A percentile compares a stretch with the other conserved stretches of the same genome.
Evolutionary conservation across 2,329 filamentous ascomycete species (phyloP).

Genomic region (Arachnopeziza araneosa): DNA sequence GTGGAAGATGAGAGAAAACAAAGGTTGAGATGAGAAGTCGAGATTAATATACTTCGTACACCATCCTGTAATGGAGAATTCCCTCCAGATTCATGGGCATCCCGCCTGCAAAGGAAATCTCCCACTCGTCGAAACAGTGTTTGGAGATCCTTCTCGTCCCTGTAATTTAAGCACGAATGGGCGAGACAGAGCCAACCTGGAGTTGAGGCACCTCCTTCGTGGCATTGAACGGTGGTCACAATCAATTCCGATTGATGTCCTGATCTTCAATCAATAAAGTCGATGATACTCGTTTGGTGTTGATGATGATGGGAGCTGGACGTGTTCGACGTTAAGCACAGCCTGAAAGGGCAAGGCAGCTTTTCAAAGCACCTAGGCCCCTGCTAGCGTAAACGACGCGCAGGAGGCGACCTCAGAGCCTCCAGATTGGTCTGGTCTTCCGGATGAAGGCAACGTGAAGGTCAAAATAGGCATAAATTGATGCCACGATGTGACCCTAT

Average conservation of each 20-base stretch:
- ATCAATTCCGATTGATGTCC: not conserved
- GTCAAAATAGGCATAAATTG: not conserved
- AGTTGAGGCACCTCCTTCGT: not conserved
- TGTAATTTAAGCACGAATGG: not conserved
- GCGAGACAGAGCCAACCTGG: not conserved
- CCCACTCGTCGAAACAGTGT: not conserved
- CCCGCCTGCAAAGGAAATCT: not conserved
- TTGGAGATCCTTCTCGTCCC: not conserved
- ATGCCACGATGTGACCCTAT: not conserved
- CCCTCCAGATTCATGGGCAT: not conserved
- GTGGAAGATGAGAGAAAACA: not conserved
- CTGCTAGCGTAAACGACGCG: not conserved
- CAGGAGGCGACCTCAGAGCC: not conserved
- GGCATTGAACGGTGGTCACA: not conserved
- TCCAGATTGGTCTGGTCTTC: not conserved
- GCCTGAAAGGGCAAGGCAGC: not conserved
- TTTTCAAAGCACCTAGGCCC: not conserved
- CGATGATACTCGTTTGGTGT: not conserved
- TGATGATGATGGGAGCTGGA: not conserved
- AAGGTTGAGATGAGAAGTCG: slow-evolving; percentile 5
- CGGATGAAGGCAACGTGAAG: not conserved
- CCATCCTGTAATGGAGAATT: not conserved
- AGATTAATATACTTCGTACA: slow-evolving; percentile 13
- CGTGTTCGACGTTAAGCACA: not conserved
- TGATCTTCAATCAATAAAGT: not conserved